phyloP scores from a whole-genome alignment of 345 rosid species.

The Hibiscus syriacus region DNA sequence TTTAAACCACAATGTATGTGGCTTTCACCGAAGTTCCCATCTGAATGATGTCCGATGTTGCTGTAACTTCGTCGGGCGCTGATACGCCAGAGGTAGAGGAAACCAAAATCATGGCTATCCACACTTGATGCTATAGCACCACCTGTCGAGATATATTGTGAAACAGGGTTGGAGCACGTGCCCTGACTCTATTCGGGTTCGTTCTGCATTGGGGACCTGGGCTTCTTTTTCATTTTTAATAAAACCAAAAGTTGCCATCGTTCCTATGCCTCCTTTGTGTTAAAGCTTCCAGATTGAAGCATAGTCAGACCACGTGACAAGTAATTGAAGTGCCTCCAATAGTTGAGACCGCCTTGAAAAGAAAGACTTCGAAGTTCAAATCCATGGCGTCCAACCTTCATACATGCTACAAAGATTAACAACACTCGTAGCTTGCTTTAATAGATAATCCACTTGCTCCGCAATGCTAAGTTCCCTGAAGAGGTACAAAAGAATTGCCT shows the following conservation, averaged over 20 bases:
- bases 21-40: not conserved
- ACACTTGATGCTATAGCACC: not conserved
- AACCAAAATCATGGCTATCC: not conserved
- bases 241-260: not conserved
- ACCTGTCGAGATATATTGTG: not conserved
- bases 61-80: too few species aligned
- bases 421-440: slow-evolving; percentile 73
- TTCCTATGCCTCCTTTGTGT: too few species aligned
- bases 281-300: slow-evolving; percentile 2
- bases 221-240: not conserved
- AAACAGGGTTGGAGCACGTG: not conserved
- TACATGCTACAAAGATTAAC: slow-evolving; percentile 97
- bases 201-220: not conserved
- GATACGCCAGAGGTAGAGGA: not conserved
- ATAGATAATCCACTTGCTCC: slow-evolving; percentile 84
- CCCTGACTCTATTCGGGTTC: not conserved
- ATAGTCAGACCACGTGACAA: not conserved
- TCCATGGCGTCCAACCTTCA: slow-evolving; percentile 99
- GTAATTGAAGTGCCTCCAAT: slow-evolving; percentile 9
- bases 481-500: not conserved
- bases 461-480: slow-evolving; percentile 56
- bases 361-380: slow-evolving; percentile 30
- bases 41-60: not conserved
- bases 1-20: not conserved
- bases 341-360: not conserved